Conservation (phyloP, 2,329 filamentous ascomycete species). For the Nemania sp. region DNA sequence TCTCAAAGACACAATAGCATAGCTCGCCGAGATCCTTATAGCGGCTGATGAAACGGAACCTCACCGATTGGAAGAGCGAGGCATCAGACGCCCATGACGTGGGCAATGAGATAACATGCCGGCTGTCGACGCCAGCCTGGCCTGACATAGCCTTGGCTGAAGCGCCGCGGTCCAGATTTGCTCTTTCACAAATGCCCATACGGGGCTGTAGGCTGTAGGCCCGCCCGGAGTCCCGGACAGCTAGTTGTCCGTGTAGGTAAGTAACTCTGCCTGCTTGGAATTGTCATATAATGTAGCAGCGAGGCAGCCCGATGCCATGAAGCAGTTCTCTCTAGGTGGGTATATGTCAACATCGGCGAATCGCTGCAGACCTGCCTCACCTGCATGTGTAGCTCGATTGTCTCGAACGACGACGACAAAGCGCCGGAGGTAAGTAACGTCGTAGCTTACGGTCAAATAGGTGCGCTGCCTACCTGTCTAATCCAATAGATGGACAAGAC, state of each 20-base stretch:
- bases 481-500: too few relatives aligned
- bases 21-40: background rate
- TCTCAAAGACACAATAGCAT: conserved; percentile 1
- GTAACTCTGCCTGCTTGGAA: background rate
- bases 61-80: conserved; percentile 8
- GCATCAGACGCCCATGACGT: background rate
- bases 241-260: background rate
- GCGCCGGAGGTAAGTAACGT: too few relatives aligned
- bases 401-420: too few relatives aligned
- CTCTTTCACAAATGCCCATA: background rate
- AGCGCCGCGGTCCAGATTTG: conserved; percentile 2
- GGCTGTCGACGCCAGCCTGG: background rate
- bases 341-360: background rate
- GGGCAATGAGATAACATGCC: background rate
- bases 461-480: too few relatives aligned
- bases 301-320: conserved; percentile 3
- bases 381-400: too few relatives aligned
- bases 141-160: background rate
- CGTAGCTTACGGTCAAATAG: too few relatives aligned
- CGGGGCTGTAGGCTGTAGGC: background rate
- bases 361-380: background rate
- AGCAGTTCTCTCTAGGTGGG: background rate
- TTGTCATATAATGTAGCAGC: background rate
- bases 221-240: background rate
- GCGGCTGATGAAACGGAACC: conserved; percentile 19